Base-by-base conservation (phyloP, 1,139 yeast species). In the Sugiyamaella neomexicana region DNA sequence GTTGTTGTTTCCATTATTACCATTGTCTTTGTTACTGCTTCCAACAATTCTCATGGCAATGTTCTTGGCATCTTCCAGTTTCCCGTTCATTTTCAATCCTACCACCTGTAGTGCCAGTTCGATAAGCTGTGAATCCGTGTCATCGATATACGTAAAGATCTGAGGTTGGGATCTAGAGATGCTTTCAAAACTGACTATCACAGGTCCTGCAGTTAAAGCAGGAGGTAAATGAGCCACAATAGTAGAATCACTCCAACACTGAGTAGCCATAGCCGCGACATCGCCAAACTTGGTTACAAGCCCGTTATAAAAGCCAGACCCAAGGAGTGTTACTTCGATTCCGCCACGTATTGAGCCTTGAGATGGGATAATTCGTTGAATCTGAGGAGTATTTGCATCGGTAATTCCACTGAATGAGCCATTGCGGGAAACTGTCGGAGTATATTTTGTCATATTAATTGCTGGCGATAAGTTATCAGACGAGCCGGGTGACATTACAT, bases 341-440 rank as follows among this genome's bases (percentile, higher is more conserved):
- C 99, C 99, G 59, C 99, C 99, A 62, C 96, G 80, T 16, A 89
- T 80, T 7, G 97, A 95, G 1, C 99, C 99, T 69, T 88, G 95
- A 0, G 95, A 86, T 0, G 99, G 99, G 55, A 93, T 90, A 12
- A 93, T 86, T 59, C 96, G 78, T 68, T 89, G 91, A 56, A 70
- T 66, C 6, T 84, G 0, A 78, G 67, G 64, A n/a, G 29, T 25
- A 46, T 34, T 48, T 10, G 43, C 38, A 27, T 48, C 54, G 9
- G 54, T 25, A 29, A 44, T 27, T 8, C 43, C 44, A 10, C 40
- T 49, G 32, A 50, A 52, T 10, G 55, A 46, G 25, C 37, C 20
- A 16, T 46, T 40, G 5, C 52, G 25, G 4, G 52, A 36, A 34
- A 42, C 25, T 1, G 42, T 29, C 7, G 53, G 50, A 1, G 55